Percentiles rank a stretch among this genome's conserved stretches.
These are phyloP conservation scores for Firmiana major DNA, from an alignment of 345 rosid species.

Conservation along the genomic window DNA sequence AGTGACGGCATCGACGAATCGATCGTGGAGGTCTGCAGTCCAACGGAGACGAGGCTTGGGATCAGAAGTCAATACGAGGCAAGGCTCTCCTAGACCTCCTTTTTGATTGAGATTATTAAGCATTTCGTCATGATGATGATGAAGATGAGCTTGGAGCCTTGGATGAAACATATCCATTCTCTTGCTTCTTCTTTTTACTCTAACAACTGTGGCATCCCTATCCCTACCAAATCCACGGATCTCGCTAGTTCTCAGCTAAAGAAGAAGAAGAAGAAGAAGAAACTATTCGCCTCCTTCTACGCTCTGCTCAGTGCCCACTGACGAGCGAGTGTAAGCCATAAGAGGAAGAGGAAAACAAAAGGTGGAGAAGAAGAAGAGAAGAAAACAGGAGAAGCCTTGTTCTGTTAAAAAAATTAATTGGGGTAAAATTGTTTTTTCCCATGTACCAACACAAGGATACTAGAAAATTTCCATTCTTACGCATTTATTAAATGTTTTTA, in stretches of 20 bases:
- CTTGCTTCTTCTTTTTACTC: not conserved
- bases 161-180: conserved; percentile 32
- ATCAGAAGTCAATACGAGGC: conserved; percentile 81
- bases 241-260: not conserved
- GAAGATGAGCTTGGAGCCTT: conserved; percentile 27
- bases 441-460: no score
- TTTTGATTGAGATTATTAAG: conserved; percentile 15
- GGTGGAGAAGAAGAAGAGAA: no score
- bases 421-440: no score
- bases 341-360: not conserved
- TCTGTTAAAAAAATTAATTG: no score
- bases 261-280: not conserved
- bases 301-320: not conserved
- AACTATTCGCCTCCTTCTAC: not conserved
- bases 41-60: conserved; percentile 93
- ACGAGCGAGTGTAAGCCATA: not conserved
- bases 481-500: no score
- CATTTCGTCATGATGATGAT: conserved; percentile 20
- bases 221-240: not conserved
- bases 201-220: not conserved
- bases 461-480: no score
- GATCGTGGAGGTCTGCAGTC: conserved; percentile 89
- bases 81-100: conserved; percentile 42
- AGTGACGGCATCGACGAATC: conserved; percentile 81
- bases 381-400: no score